Evolutionary conservation across 2,329 filamentous ascomycete species (phyloP).

Genomic region (Aspergillus oerlinghausenensis): DNA sequence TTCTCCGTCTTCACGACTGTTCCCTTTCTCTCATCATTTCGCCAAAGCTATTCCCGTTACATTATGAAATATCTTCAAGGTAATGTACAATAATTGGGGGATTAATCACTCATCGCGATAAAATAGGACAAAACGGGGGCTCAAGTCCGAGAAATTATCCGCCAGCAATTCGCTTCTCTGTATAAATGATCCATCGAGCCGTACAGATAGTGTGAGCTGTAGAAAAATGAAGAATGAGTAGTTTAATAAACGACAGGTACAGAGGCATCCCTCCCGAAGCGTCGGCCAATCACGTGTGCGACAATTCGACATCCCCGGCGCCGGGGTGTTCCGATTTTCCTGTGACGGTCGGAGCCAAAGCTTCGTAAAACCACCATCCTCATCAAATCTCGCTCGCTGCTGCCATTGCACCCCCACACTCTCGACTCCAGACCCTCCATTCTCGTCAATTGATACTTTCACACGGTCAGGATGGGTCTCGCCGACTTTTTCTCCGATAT

Average conservation of each 20-base stretch:
- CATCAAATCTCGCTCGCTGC: conserved; percentile 29
- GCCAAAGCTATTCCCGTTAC: neutral
- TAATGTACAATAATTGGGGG: neutral
- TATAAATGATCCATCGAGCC: neutral
- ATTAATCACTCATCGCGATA: neutral
- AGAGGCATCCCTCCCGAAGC: conserved; percentile 4
- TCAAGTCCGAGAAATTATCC: neutral
- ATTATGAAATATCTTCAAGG: neutral
- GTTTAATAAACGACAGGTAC: conserved; percentile 3
- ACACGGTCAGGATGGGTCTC: conserved; percentile 53
- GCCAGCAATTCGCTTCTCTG: neutral
- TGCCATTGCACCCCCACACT: conserved; percentile 19
- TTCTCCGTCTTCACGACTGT: neutral
- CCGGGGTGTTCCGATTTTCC: conserved; percentile 41
- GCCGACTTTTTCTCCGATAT: conserved; percentile 61
- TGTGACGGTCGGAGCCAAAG: conserved; percentile 25
- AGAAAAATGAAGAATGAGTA: neutral
- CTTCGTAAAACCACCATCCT: conserved; percentile 35
- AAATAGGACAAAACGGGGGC: neutral
- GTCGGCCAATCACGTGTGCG: conserved; percentile 38
- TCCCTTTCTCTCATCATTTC: neutral
- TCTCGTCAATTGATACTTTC: conserved; percentile 28
- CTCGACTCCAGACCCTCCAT: conserved; percentile 21
- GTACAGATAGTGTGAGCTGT: neutral
- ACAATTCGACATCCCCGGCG: conserved; percentile 36